Evolutionary conservation across 805 yeast species (phyloP), one percentile per base, ranked within the genome.

Genomic region (Wickerhamomyces ciferrii): DNA sequence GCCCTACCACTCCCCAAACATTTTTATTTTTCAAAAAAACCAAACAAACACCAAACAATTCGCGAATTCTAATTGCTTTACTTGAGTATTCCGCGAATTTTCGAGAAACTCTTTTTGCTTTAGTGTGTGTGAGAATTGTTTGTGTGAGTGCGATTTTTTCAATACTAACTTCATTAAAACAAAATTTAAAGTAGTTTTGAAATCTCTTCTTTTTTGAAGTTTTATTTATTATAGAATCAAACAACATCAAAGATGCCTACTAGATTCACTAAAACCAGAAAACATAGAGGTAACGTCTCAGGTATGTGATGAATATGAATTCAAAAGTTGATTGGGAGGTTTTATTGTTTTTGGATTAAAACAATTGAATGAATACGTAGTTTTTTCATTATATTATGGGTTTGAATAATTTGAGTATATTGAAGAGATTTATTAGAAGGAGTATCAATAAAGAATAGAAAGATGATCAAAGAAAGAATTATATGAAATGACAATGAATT

Each of bases 251-350:
- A 72, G 73, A 91, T 91, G 98, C 98, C 98, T 76, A 87, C 97
- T 84, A 90, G 98, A 88, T 84, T 88, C 73, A 87, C 96, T 71
- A 91, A 94, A 79, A 94, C 98, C 79, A 90, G 99, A 87, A 94
- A 94, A 84, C 97, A 89, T 87, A 90, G 99, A 87, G 99, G 99
- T 81, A 85, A 94, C 96, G 98, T 94, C 78, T 88, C 97, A 74
- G 96, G 95, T 87, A 87, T 81, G 95, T 82, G 39, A 32, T 36
- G 15, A 29, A 7, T 7, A 29, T 29, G 13, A 29, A 24, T 7
- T 7, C 10, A 29, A 15, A 13, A 15, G 5, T 7, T 9, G n/a
- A 29, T 8, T 7, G 34, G 11, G 34, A 13, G 15, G 27, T 24
- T 24, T 6, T 24, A 24, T 10, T 24, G 10, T 24, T 7, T 7